Percentiles rank a stretch among this genome's conserved stretches.
Evolutionary conservation across 441 rosid genomes (phyloP).

Genomic region (Aleurites moluccanus): DNA sequence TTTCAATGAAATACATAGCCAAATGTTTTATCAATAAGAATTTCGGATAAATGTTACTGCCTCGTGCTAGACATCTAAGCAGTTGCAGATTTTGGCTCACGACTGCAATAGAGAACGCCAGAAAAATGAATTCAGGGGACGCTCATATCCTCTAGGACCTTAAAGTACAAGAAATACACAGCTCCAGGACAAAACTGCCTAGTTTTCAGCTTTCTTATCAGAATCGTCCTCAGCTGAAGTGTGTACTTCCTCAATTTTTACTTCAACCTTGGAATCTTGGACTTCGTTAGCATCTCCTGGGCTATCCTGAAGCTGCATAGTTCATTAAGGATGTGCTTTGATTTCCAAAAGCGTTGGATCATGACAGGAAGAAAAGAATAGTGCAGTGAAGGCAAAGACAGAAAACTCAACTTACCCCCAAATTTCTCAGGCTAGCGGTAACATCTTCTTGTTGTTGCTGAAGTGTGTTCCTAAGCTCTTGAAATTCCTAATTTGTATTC

Average conservation of each 20-base stretch:
- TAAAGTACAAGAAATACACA: conserved; percentile 8
- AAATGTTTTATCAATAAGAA: background rate
- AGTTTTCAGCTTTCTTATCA: conserved; percentile 29
- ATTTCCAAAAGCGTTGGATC: background rate
- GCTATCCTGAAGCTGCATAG: conserved; percentile 58
- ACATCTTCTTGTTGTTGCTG: conserved; percentile 88
- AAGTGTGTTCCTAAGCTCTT: conserved; percentile 66
- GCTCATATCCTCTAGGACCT: background rate
- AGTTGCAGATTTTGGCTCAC: background rate
- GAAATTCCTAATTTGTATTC: conserved; percentile 57
- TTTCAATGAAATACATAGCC: background rate
- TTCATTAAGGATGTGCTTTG: conserved; percentile 20
- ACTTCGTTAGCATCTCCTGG: conserved; percentile 41
- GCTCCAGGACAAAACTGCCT: conserved; percentile 17
- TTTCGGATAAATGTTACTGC: conserved; percentile 6
- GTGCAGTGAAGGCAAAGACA: background rate
- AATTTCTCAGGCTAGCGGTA: conserved; percentile 54
- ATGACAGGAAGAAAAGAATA: background rate
- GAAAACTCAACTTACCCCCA: conserved; percentile 51
- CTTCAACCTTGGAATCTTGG: conserved; percentile 22
- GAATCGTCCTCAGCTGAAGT: conserved; percentile 22
- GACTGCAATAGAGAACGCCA: background rate
- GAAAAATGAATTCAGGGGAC: background rate
- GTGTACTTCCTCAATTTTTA: conserved; percentile 38
- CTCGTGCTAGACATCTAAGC: conserved; percentile 14